Evolutionary conservation across 352 stramenopile genomes (phyloP).

Genomic region (Phytophthora hibernalis): DNA sequence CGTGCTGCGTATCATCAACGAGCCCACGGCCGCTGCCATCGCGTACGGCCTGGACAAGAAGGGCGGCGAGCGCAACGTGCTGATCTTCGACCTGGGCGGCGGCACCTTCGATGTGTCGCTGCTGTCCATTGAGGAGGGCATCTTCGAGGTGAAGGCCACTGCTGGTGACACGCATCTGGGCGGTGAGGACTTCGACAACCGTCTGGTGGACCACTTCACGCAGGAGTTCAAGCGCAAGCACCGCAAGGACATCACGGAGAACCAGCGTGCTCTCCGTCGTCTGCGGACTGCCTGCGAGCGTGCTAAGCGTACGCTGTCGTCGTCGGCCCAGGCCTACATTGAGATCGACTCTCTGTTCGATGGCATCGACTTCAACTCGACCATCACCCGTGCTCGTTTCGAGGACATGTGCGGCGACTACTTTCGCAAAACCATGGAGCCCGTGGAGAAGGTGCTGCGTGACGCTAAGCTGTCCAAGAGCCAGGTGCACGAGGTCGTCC

Average conservation of each 20-base stretch:
- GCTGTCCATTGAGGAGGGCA: slow-evolving; percentile 94
- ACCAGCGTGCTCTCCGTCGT: slow-evolving; percentile 91
- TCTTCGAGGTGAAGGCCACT: slow-evolving; percentile 97
- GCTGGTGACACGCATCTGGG: slow-evolving; percentile 94
- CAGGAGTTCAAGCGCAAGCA: slow-evolving; percentile 93
- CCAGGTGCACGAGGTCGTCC: slow-evolving; percentile 79
- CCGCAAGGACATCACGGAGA: slow-evolving; percentile 88
- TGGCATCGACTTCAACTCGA: slow-evolving; percentile 94
- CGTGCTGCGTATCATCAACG: slow-evolving; percentile 96
- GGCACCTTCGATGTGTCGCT: slow-evolving; percentile 96
- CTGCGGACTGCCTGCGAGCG: slow-evolving; percentile 94
- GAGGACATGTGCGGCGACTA: slow-evolving; percentile 91
- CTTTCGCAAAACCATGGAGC: slow-evolving; percentile 93
- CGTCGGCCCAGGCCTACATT: slow-evolving; percentile 93
- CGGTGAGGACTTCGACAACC: slow-evolving; percentile 95
- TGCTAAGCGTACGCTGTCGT: slow-evolving; percentile 95
- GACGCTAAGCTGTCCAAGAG: slow-evolving; percentile 91
- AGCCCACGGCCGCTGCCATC: slow-evolving; percentile 94
- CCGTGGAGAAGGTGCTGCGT: slow-evolving; percentile 88
- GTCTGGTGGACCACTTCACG: slow-evolving; percentile 94
- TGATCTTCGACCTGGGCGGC: slow-evolving; percentile 97
- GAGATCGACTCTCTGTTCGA: slow-evolving; percentile 95
- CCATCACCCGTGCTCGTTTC: slow-evolving; percentile 92
- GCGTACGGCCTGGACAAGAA: slow-evolving; percentile 96
- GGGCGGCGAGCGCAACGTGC: slow-evolving; percentile 92